phyloP scores from a whole-genome alignment of 305 asterid species.

The Fraxinus latifolia region DNA sequence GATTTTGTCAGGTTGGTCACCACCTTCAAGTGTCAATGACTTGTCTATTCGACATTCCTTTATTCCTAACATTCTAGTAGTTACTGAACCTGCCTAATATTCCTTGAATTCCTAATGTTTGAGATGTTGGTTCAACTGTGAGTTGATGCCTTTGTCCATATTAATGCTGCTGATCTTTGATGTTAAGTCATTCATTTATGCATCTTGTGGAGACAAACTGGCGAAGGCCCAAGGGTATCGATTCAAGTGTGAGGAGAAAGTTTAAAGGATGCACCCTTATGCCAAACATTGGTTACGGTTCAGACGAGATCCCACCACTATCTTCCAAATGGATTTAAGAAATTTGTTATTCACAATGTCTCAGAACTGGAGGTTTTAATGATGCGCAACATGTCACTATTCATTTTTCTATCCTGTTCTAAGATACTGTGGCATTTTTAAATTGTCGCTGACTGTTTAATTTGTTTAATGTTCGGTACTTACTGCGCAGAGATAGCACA shows the following conservation, averaged over 20 bases:
- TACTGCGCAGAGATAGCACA: slow-evolving; percentile 50
- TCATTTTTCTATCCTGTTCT: background rate
- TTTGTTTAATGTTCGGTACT: slow-evolving; percentile 18
- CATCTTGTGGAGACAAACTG: slow-evolving; percentile 28
- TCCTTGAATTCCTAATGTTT: background rate
- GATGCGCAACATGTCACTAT: slow-evolving; percentile 41
- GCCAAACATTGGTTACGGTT: slow-evolving; percentile 45
- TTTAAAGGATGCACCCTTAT: slow-evolving; percentile 39
- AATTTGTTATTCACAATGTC: slow-evolving; percentile 41
- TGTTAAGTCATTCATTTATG: background rate
- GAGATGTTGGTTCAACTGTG: background rate
- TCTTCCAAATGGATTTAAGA: slow-evolving; percentile 47
- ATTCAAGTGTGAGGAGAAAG: slow-evolving; percentile 44
- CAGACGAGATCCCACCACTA: slow-evolving; percentile 44
- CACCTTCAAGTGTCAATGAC: background rate
- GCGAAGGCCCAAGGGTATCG: slow-evolving; percentile 56
- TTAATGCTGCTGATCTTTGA: background rate
- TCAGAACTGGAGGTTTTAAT: slow-evolving; percentile 41
- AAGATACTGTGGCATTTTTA: background rate
- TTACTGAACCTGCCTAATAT: background rate
- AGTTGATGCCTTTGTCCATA: background rate
- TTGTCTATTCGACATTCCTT: background rate
- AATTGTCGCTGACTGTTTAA: background rate
- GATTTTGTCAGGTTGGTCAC: background rate
- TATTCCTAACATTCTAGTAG: background rate